Conservation (phyloP, 768 basidiomycete genomes). For the Thelephora aurantiotincta region DNA sequence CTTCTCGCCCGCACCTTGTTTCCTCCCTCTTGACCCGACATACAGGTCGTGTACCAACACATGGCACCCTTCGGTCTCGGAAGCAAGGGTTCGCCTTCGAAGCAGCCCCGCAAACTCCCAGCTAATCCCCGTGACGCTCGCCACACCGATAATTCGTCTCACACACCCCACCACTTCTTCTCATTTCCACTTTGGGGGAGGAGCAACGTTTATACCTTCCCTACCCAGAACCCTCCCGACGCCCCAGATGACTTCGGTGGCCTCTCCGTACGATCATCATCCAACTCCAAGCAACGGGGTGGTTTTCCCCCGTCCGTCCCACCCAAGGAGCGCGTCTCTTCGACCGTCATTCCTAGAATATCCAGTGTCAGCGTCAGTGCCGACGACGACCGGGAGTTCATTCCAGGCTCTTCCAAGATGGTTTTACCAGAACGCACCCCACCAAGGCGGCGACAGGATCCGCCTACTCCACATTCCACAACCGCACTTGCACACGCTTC, state of each 20-base stretch:
- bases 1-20: not conserved
- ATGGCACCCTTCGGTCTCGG: conserved; percentile 17
- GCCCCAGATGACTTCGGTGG: conserved; percentile 14
- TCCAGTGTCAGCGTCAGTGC: not conserved
- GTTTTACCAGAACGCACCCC: conserved; percentile 4
- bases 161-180: conserved; percentile 47
- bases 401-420: not conserved
- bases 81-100: conserved; percentile 19
- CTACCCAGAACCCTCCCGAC: conserved; percentile 13
- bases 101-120: conserved; percentile 12
- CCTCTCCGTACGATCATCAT: conserved; percentile 2
- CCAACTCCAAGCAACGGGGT: conserved; percentile 8
- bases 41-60: not conserved
- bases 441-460: conserved; percentile 1
- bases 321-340: conserved; percentile 7
- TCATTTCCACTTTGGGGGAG: conserved; percentile 54
- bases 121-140: conserved; percentile 20
- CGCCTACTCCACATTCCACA: conserved; percentile 16
- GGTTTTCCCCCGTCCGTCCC: conserved; percentile 21
- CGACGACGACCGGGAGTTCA: not conserved
- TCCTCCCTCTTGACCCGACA: not conserved
- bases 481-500: conserved; percentile 40
- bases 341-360: not conserved
- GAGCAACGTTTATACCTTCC: conserved; percentile 22
- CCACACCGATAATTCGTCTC: conserved; percentile 34